Base-by-base conservation (phyloP, 257 asterid species). In the Cynanchum wilfordii region DNA sequence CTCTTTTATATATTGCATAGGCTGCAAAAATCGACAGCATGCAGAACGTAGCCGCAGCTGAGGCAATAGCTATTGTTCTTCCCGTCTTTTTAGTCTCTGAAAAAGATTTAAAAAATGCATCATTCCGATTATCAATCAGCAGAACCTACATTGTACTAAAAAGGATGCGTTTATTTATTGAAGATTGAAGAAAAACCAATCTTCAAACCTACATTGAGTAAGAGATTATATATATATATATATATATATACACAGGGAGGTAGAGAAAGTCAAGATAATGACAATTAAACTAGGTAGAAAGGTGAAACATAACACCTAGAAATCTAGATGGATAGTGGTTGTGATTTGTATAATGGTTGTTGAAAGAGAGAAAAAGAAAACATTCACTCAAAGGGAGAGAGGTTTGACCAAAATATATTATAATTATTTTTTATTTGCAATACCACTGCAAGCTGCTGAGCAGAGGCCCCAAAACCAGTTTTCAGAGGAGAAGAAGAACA, bases 21-120 rank as follows among this genome's bases (percentile, higher is more conserved):
- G 82, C 89, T 64, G 76, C 82, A 72, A 87, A 87, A 68, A 82
- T 56, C 63, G 85, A 81, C 66, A 93, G 85, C 98, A 90, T 85
- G 49, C 79, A 74, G 76, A 93, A 88, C 29, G 89, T 95, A 57
- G 83, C 77, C 60, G 76, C 83, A 17, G 89, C 84, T 57, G 86
- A 79, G 74, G 73, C 81, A 69, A 93, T 80, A 4, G 96, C 97
- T 29, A 89, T 74, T 36, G 78, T 47, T 33, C 44, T 74, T 22
- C 95, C 93, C 70, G 82, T 85, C 58, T 79, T 79, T 10, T 86
- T 78, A 2, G 82, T 64, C 71, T 82, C 96, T 89, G 63, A 73
- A 80, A 68, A n/a, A 19, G 38, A 66, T 50, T 71, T 22, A 67
- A n/a, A 54, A 20, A 40, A 40, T 12, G 16, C 57, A 19, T 20